These are phyloP conservation scores for Lipomyces yamanashiensis DNA, from an alignment of 805 yeast species.

Conservation along the genomic window DNA sequence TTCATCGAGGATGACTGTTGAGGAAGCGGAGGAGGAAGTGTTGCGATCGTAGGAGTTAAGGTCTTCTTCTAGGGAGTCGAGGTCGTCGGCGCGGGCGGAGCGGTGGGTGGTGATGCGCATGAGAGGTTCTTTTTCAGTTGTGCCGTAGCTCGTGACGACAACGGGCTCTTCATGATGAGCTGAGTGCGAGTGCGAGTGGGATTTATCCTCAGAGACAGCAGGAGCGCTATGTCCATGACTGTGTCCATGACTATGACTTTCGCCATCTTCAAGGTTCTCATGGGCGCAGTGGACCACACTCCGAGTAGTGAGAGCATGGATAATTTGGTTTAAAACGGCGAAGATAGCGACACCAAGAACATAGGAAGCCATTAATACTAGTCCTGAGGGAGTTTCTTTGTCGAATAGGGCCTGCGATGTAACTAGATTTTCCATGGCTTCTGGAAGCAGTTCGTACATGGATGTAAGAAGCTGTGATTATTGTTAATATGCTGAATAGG, in stretches of 20 bases:
- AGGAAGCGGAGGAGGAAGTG: slow-evolving; percentile 18
- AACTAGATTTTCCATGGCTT: slow-evolving; percentile 55
- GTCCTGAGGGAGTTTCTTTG: slow-evolving; percentile 43
- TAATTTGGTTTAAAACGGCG: slow-evolving; percentile 60
- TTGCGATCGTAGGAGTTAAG: background rate
- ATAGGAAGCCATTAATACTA: slow-evolving; percentile 53
- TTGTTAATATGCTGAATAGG: background rate
- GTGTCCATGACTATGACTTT: slow-evolving; percentile 36
- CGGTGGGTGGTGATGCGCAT: slow-evolving; percentile 2
- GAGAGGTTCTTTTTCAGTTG: slow-evolving; percentile 15
- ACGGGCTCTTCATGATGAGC: background rate
- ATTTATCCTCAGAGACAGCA: background rate
- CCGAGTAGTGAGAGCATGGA: slow-evolving; percentile 78
- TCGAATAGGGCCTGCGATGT: slow-evolving; percentile 41
- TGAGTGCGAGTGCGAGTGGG: slow-evolving; percentile 12
- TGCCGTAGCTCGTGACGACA: slow-evolving; percentile 8
- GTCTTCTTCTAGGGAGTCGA: slow-evolving; percentile 4
- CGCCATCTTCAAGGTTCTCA: slow-evolving; percentile 47
- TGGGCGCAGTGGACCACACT: slow-evolving; percentile 88
- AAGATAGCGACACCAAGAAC: slow-evolving; percentile 68
- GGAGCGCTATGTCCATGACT: slow-evolving; percentile 31
- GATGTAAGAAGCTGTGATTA: slow-evolving; percentile 60
- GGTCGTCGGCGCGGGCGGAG: background rate
- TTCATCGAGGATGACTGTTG: slow-evolving; percentile 25
- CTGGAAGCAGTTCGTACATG: slow-evolving; percentile 76